Conservation (phyloP, 139 green algal species). For the Chlamydomonas incerta region DNA sequence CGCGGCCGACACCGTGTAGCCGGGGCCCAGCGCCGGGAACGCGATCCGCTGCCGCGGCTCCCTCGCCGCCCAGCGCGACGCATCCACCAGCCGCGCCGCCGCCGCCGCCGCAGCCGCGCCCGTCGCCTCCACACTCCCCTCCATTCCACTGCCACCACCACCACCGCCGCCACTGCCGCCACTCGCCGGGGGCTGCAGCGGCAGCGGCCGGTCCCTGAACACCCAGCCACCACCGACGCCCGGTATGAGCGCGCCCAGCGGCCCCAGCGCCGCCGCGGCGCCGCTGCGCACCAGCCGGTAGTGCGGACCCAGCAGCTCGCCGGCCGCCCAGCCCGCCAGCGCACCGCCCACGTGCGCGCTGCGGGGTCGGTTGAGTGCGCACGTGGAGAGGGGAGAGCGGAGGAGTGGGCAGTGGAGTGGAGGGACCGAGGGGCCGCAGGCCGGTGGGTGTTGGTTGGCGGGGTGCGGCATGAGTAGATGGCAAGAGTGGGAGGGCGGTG, state of each 20-base stretch:
- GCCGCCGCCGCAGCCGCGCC: too few species aligned
- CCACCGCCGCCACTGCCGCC: too few species aligned
- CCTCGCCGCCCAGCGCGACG: not conserved
- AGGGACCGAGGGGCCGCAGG: not conserved
- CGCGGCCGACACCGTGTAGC: not conserved
- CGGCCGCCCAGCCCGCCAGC: conserved; percentile 2
- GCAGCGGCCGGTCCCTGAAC: conserved; percentile 22
- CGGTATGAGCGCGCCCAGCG: not conserved
- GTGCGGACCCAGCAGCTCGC: not conserved
- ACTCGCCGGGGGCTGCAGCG: not conserved
- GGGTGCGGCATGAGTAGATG: too few species aligned
- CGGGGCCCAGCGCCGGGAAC: conserved; percentile 10
- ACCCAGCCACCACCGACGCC: not conserved
- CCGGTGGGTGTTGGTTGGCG: too few species aligned
- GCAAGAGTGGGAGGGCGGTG: too few species aligned
- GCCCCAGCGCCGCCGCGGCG: not conserved
- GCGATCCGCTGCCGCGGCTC: not conserved
- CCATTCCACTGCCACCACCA: too few species aligned
- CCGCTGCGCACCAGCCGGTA: not conserved
- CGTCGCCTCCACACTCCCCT: too few species aligned
- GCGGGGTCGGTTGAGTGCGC: not conserved
- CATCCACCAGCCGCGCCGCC: too few species aligned
- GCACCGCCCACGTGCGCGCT: conserved; percentile 25
- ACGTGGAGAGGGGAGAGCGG: not conserved
- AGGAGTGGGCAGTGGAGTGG: too few species aligned